Conservation (phyloP, 2,329 filamentous ascomycete genomes). For the Seiridium unicorne region DNA sequence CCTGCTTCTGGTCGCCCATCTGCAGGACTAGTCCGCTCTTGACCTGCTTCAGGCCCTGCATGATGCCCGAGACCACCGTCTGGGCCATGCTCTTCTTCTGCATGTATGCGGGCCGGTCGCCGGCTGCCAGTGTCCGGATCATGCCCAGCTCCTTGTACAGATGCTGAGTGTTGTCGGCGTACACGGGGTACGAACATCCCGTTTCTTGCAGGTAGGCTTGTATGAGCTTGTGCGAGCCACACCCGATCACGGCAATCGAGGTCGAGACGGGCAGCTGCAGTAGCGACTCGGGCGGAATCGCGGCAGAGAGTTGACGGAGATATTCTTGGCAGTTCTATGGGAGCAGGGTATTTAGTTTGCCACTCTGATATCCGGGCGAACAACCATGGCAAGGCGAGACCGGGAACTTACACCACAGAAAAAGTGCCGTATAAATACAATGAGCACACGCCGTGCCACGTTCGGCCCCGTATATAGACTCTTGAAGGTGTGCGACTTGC, state of each 20-base stretch:
- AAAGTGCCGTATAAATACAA: conserved; percentile 78
- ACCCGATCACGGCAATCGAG: conserved; percentile 69
- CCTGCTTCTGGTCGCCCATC: conserved; percentile 65
- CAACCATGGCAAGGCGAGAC: neutral
- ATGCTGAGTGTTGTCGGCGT: conserved; percentile 68
- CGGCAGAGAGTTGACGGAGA: conserved; percentile 58
- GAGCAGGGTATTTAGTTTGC: neutral
- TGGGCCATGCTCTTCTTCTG: conserved; percentile 48
- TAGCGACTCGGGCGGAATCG: conserved; percentile 52
- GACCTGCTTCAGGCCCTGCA: conserved; percentile 59
- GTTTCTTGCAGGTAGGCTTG: conserved; percentile 63
- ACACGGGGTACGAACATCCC: conserved; percentile 69
- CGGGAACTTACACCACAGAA: conserved; percentile 68
- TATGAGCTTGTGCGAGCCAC: conserved; percentile 68
- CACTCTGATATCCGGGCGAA: too few species aligned
- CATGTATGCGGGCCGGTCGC: conserved; percentile 63
- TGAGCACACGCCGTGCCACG: conserved; percentile 55
- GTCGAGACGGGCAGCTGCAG: conserved; percentile 53
- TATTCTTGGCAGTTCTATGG: conserved; percentile 72
- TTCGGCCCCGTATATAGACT: conserved; percentile 58
- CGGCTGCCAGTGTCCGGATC: conserved; percentile 61
- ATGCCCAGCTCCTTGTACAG: conserved; percentile 70
- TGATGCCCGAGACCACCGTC: conserved; percentile 48
- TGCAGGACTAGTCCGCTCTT: conserved; percentile 57
- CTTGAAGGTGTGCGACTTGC: conserved; percentile 60